phyloP scores from a whole-genome alignment of 768 basidiomycete species.

The Dictyophora rubrovolvata region DNA sequence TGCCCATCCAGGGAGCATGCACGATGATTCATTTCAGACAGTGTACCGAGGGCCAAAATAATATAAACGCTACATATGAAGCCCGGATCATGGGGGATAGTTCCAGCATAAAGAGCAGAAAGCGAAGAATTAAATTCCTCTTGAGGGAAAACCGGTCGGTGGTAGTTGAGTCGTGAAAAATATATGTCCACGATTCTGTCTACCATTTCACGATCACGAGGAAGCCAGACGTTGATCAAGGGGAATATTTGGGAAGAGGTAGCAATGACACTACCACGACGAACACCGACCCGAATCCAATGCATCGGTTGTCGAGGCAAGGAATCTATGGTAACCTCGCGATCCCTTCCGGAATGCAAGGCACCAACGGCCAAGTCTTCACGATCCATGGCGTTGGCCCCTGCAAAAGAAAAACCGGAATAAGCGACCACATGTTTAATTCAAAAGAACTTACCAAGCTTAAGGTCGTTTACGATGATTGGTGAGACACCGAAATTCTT shows the following conservation, averaged over 20 bases:
- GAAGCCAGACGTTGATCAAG: slow-evolving; percentile 54
- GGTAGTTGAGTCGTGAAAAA: slow-evolving; percentile 66
- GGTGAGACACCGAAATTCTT: slow-evolving; percentile 72
- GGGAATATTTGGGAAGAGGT: slow-evolving; percentile 17
- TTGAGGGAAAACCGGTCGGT: slow-evolving; percentile 67
- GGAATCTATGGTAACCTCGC: slow-evolving; percentile 41
- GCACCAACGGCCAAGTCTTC: slow-evolving; percentile 73
- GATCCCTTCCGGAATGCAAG: slow-evolving; percentile 60
- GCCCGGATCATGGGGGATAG: slow-evolving; percentile 58
- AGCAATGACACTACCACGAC: slow-evolving; percentile 32
- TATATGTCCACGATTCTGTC: slow-evolving; percentile 56
- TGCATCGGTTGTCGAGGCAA: slow-evolving; percentile 49
- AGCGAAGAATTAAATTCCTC: slow-evolving; percentile 58
- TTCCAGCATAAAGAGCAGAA: slow-evolving; percentile 54
- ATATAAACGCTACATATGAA: slow-evolving; percentile 72
- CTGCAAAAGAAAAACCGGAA: background rate
- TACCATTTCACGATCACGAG: slow-evolving; percentile 64
- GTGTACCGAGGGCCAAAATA: slow-evolving; percentile 68
- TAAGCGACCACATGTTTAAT: background rate
- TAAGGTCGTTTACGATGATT: slow-evolving; percentile 56
- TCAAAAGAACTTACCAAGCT: slow-evolving; percentile 27
- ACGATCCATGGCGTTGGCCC: slow-evolving; percentile 34
- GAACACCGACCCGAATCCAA: slow-evolving; percentile 50
- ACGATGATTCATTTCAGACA: slow-evolving; percentile 72
- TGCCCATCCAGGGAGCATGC: slow-evolving; percentile 43